Base-by-base conservation (phyloP, 2,329 filamentous ascomycete species). In the Verticillium nonalfalfae region DNA sequence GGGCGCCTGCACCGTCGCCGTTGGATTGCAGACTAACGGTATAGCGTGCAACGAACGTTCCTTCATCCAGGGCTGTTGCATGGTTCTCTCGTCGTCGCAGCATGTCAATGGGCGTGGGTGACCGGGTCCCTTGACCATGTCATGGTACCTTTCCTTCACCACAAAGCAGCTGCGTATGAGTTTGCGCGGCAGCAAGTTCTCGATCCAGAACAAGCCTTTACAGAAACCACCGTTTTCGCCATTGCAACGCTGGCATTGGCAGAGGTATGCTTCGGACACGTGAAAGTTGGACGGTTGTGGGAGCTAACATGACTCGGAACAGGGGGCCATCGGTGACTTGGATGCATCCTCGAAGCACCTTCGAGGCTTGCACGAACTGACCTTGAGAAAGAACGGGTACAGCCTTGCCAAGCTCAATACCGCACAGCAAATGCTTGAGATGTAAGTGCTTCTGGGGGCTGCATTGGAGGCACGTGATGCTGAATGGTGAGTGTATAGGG, bases 131-230 rank as follows among this genome's bases (percentile, higher is more conserved):
- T 77, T 66, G 77, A 79, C 59, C 72, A 76, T 59, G 77, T 78
- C 65, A 74, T 75, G 65, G 71, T 79, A 26, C 76, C 77, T 11
- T 79, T 79, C 64, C 71, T 79, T 59, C 78, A 79, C 61, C 77
- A 79, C 67, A 80, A 80, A 64, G 71, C 78, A 33, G 76, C 78
- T 57, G 78, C 78, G 11, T 79, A 79, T 67, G 74, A 76, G 59
- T 79, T 78, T 62, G 77, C 78, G 57, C 75, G 77, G 63, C 73
- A 77, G 63, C 77, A 79, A 62, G 67, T 79, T 52, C 72, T 72
- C 56, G 70, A 72, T 39, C 69, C 72, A n/a, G 72, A 73, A 56
- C 69, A 70, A 7, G 75, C 71, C 36, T 70, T 74, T 50, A 75
- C 73, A 60, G 77, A 78, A 59, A 75, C 76, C 39, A 76, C 76